A percentile compares a stretch with the other conserved stretches of the same genome.
Conservation (phyloP, 2,329 filamentous ascomycete genomes). For the Xylariomycetidae sp. region DNA sequence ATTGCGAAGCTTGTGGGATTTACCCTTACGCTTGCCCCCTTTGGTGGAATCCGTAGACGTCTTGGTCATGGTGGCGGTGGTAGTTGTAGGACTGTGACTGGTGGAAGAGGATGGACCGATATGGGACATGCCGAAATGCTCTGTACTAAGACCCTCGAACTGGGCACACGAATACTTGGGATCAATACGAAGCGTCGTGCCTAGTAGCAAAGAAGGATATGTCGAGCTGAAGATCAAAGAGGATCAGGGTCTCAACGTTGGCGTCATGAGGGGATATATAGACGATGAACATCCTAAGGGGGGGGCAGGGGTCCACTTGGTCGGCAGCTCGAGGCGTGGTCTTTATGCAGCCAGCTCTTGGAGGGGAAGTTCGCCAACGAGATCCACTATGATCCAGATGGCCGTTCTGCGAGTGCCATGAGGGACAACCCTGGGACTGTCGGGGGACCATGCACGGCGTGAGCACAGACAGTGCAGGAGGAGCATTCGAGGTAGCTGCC, state of each 20-base stretch:
- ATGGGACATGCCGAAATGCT: conserved; percentile 1
- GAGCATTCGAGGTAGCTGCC: too few species aligned
- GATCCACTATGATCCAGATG: conserved; percentile 6
- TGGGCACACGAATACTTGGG: too few species aligned
- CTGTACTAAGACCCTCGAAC: too few species aligned
- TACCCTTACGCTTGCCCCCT: conserved; percentile 27
- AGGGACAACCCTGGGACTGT: too few species aligned
- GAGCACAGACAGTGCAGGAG: too few species aligned
- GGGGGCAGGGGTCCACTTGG: conserved; percentile 9
- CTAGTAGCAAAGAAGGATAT: too few species aligned
- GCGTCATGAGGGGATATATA: conserved; percentile 17
- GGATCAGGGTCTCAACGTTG: conserved; percentile 10
- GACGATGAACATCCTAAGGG: conserved; percentile 9
- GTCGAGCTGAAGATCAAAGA: conserved; percentile 6
- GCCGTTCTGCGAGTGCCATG: too few species aligned
- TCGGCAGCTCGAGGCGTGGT: conserved; percentile 7
- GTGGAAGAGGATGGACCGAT: conserved; percentile 1
- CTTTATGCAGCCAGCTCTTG: conserved; percentile 6
- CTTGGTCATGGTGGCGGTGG: conserved; percentile 21
- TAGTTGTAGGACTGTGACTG: conserved; percentile 4
- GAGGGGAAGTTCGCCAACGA: neutral
- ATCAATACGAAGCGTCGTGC: too few species aligned
- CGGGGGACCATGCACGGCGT: too few species aligned
- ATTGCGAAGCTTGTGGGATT: conserved; percentile 1
- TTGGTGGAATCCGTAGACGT: conserved; percentile 16